A percentile compares a stretch with the other conserved stretches of the same genome.
Conservation (phyloP, 2,329 filamentous ascomycete genomes). For the Neopestalotiopsis clavispora region DNA sequence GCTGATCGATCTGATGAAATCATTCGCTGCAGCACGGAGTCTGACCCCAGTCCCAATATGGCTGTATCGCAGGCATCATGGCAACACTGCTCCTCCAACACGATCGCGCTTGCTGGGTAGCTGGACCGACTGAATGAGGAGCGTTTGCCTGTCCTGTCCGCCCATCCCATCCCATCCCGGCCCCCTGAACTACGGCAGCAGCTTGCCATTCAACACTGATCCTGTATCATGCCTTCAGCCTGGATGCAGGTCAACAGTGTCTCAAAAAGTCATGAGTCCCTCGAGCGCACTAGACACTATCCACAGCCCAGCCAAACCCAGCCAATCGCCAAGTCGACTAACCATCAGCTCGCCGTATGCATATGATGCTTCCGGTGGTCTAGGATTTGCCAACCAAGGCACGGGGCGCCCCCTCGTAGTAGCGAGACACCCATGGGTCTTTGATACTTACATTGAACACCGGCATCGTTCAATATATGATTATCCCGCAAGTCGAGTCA, state of each 20-base stretch:
- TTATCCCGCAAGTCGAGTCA: background rate
- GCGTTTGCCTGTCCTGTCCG: background rate
- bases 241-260: background rate
- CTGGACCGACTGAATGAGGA: background rate
- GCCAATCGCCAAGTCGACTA: background rate
- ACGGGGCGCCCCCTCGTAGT: background rate
- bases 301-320: background rate
- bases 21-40: background rate
- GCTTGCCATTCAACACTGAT: slow-evolving; percentile 2
- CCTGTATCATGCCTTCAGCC: background rate
- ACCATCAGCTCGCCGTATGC: background rate
- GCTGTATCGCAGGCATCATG: background rate
- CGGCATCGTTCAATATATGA: background rate
- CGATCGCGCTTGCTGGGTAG: background rate
- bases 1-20: background rate
- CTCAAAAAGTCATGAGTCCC: background rate
- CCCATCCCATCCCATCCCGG: background rate
- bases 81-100: background rate
- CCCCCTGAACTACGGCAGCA: background rate
- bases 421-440: background rate
- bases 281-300: background rate
- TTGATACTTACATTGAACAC: too few relatives aligned
- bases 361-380: background rate
- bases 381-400: background rate
- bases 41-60: background rate